Evolutionary conservation across 2,329 filamentous ascomycete species (phyloP).

Genomic region (Diplodia seriata): DNA sequence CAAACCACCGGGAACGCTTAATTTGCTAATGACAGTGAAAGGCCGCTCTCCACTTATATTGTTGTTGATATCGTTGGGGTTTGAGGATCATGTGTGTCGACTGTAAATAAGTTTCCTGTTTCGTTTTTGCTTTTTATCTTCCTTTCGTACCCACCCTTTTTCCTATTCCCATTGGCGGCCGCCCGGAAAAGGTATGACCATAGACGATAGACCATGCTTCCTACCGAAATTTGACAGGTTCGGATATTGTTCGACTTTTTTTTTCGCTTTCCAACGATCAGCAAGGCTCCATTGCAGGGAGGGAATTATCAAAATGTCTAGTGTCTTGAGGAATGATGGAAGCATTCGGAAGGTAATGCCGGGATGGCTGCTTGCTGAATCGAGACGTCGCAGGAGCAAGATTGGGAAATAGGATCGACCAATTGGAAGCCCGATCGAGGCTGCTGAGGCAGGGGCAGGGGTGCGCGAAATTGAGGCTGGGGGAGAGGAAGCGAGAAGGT

Average conservation of each 20-base stretch:
- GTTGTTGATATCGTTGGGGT: background rate
- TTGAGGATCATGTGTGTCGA: background rate
- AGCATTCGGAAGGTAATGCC: background rate
- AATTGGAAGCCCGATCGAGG: background rate
- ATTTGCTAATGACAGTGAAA: conserved; percentile 3
- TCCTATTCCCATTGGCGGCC: conserved; percentile 5
- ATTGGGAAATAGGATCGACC: background rate
- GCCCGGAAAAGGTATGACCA: conserved; percentile 9
- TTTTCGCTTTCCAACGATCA: background rate
- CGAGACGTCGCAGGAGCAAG: background rate
- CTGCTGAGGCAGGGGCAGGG: background rate
- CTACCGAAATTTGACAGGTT: conserved; percentile 13
- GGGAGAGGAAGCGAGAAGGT: background rate
- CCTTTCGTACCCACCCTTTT: background rate
- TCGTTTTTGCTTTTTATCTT: background rate
- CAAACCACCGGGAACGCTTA: conserved; percentile 3
- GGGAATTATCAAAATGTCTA: background rate
- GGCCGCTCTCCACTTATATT: background rate
- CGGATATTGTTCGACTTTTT: background rate
- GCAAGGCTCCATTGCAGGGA: background rate
- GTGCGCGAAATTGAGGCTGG: background rate
- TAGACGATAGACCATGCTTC: conserved; percentile 20
- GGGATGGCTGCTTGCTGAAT: background rate
- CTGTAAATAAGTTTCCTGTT: background rate
- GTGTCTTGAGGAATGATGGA: background rate